A percentile compares a stretch with the other conserved stretches of the same genome.
These are phyloP conservation scores for Ceriops zippeliana DNA, from an alignment of 345 rosid genomes.

Conservation along the genomic window DNA sequence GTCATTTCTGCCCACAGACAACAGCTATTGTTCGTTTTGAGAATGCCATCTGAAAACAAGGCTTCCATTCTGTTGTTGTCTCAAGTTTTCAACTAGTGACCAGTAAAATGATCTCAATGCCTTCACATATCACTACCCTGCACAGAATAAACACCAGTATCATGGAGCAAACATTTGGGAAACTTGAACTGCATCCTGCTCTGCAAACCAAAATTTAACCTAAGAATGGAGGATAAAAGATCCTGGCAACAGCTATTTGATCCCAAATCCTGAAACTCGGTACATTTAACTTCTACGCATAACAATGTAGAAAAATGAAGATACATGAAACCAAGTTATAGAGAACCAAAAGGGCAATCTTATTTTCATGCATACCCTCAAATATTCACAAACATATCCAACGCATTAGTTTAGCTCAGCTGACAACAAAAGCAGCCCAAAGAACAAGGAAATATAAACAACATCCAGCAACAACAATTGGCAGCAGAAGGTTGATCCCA, in stretches of 20 bases:
- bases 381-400: no score
- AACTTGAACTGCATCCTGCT: background rate
- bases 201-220: background rate
- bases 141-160: slow-evolving; percentile 12
- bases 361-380: no score
- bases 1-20: background rate
- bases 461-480: background rate
- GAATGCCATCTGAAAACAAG: slow-evolving; percentile 81
- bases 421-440: no score
- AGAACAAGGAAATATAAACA: no score
- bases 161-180: background rate
- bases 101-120: slow-evolving; percentile 64
- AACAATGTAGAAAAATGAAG: background rate
- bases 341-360: background rate
- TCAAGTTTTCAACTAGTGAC: slow-evolving; percentile 62
- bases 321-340: background rate
- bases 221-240: no score
- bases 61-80: slow-evolving; percentile 73
- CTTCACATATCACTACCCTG: slow-evolving; percentile 74
- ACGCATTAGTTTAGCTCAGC: no score
- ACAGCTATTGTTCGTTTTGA: background rate
- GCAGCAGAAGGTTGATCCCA: background rate
- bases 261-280: background rate
- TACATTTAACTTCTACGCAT: background rate
- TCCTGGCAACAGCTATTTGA: background rate